Percentiles rank a stretch among this genome's conserved stretches.
Evolutionary conservation across 805 yeast species (phyloP).

Genomic region (Alloascoidea hylecoeti): DNA sequence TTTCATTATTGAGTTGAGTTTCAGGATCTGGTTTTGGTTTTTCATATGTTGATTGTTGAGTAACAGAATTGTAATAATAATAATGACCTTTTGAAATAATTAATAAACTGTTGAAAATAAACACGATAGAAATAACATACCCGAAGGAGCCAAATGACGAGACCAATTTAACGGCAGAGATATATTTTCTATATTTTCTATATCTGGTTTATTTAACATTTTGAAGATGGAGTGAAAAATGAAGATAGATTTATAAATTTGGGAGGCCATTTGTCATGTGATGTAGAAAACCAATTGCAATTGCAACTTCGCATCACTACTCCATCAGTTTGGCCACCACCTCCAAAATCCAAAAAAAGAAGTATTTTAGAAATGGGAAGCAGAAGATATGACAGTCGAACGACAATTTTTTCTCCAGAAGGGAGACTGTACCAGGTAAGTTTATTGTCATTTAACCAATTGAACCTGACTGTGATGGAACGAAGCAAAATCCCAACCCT

Average conservation of each 20-base stretch:
- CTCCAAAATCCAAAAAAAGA: background rate
- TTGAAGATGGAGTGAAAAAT: too few species aligned
- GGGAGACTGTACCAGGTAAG: constrained; percentile 88
- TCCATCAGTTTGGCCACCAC: background rate
- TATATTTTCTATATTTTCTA: background rate
- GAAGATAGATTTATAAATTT: too few species aligned
- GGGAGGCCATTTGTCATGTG: too few species aligned
- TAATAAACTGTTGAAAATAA: background rate
- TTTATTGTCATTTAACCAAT: constrained; percentile 5
- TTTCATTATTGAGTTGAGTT: constrained; percentile 5
- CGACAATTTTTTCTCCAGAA: constrained; percentile 97
- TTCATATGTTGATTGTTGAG: constrained; percentile 24
- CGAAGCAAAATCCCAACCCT: background rate
- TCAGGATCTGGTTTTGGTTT: constrained; percentile 14
- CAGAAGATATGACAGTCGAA: constrained; percentile 98
- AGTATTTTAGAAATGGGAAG: constrained; percentile 59
- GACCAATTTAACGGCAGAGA: constrained; percentile 20
- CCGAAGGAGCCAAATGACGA: constrained; percentile 22
- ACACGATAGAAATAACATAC: constrained; percentile 5
- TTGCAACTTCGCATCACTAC: too few species aligned
- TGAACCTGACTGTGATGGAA: background rate
- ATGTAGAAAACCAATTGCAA: too few species aligned
- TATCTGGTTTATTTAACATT: background rate
- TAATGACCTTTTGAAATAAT: constrained; percentile 12
- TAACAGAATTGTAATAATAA: constrained; percentile 23